A percentile compares a stretch with the other conserved stretches of the same genome.
Evolutionary conservation across 352 stramenopile species (phyloP).

Genomic region (Phytophthora syringae): DNA sequence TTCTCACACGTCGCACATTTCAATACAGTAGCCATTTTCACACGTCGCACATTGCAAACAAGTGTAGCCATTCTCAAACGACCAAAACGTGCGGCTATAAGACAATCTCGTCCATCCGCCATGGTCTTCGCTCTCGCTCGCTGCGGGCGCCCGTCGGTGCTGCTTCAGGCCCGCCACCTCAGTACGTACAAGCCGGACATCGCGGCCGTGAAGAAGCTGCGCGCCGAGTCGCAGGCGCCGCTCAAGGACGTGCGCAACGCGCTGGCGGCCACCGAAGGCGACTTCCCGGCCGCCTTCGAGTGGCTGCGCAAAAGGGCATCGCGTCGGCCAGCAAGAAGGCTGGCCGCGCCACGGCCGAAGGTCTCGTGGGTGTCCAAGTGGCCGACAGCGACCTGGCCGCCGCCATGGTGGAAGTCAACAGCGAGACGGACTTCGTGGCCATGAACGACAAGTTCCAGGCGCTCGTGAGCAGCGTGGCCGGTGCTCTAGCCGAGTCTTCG

Average conservation of each 20-base stretch:
- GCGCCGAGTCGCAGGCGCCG: conserved; percentile 82
- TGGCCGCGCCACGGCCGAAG: conserved; percentile 76
- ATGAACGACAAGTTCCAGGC: conserved; percentile 93
- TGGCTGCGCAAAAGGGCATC: conserved; percentile 92
- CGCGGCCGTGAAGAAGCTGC: conserved; percentile 90
- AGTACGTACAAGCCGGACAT: conserved; percentile 88
- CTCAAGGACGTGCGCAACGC: conserved; percentile 92
- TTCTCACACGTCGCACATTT: too few relatives aligned
- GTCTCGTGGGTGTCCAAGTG: conserved; percentile 72
- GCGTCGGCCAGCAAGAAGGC: conserved; percentile 82
- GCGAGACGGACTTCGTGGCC: conserved; percentile 95
- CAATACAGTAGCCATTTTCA: too few relatives aligned
- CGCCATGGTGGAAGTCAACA: conserved; percentile 95
- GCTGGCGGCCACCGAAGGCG: conserved; percentile 75
- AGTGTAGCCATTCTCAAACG: too few relatives aligned
- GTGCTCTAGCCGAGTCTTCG: conserved; percentile 41
- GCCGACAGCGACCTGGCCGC: conserved; percentile 29
- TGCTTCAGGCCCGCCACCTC: conserved; percentile 39
- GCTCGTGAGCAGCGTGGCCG: conserved; percentile 63
- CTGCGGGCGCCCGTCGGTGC: conserved; percentile 11
- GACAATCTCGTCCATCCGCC: neutral
- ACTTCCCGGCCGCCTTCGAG: conserved; percentile 87
- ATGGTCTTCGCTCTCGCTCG: conserved; percentile 30
- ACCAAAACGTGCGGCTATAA: too few relatives aligned
- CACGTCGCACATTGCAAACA: too few relatives aligned